Base-by-base conservation (phyloP, 1,284 basidiomycete species). In the Sphaerobolus stellatus region DNA sequence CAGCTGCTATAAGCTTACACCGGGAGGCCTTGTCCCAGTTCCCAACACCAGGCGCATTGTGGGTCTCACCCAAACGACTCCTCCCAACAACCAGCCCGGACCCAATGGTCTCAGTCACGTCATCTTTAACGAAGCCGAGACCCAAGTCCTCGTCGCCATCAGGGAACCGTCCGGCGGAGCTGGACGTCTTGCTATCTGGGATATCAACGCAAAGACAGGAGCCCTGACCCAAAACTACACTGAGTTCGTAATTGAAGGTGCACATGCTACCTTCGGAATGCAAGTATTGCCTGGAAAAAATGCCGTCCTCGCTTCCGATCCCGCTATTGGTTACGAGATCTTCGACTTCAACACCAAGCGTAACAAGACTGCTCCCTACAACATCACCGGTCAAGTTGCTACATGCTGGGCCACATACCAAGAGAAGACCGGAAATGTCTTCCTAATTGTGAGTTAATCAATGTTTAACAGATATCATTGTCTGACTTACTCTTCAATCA, bases 331-430 rank as follows among this genome's bases (percentile, higher is more conserved):
- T 29, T 67, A 63, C 49, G 63, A 64, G 4, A 52, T 70, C 24
- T 62, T 67, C 48, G 69, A 71, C 59, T 47, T 70, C 20, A 18
- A 43, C 14, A 22, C 41, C 22, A 20, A 4, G 41, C 13, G 41
- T 43, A 43, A 20, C 4, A 27, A 3, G 4, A 24, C 18, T 2
- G 36, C 53, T 20, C 68, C 71, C 25, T 69, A 64, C 14, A 63
- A 71, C 8, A 74, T 79, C 47, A 60, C 64, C 11, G 74, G 73
- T 14, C 76, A 79, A 65, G 58, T 51, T 14, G 78, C 76, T 28
- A 76, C 71, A n/a, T 79, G 77, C 68, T 80, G 78, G 78, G 71
- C 72, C 20, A 68, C 66, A 54, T 76, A 73, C 66, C 75, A 73
- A 62, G 60, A 62, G 31, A 67, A 71, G 65, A 78, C 76, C 2